A percentile compares a stretch with the other conserved stretches of the same genome.
Conservation (phyloP, 495 filamentous ascomycete genomes). For the Lophiostoma macrostomum region DNA sequence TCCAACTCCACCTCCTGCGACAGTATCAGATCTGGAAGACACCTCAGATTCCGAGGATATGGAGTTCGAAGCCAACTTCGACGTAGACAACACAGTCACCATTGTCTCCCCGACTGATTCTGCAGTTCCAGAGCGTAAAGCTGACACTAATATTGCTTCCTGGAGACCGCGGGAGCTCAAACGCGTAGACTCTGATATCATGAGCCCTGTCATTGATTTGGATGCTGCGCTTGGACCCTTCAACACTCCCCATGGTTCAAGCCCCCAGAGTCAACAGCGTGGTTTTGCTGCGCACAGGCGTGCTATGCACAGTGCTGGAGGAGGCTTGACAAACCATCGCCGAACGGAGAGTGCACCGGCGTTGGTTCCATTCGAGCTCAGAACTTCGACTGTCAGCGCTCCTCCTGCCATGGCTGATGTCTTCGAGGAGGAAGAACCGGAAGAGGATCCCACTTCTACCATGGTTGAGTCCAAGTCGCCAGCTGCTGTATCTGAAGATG, state of each 20-base stretch:
- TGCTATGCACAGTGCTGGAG: constrained; percentile 87
- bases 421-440: constrained; percentile 94
- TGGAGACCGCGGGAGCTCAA: constrained; percentile 41
- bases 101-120: constrained; percentile 32
- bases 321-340: constrained; percentile 79
- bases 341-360: constrained; percentile 90
- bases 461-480: neutral
- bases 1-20: constrained; percentile 26
- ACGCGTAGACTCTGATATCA: constrained; percentile 55
- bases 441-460: constrained; percentile 48
- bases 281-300: constrained; percentile 58
- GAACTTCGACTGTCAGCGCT: constrained; percentile 51
- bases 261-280: constrained; percentile 48
- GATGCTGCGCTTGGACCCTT: constrained; percentile 95
- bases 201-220: constrained; percentile 83
- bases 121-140: constrained; percentile 6
- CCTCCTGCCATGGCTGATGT: constrained; percentile 80
- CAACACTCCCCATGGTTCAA: constrained; percentile 59
- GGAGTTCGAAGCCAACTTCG: constrained; percentile 36
- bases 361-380: constrained; percentile 76
- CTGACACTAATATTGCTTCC: constrained; percentile 27
- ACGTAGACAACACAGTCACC: constrained; percentile 37
- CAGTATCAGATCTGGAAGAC: constrained; percentile 14
- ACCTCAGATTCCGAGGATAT: constrained; percentile 27
- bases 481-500: neutral